Base-by-base conservation (phyloP, 148 eudicot species). In the Fagopyrum homotropicum region DNA sequence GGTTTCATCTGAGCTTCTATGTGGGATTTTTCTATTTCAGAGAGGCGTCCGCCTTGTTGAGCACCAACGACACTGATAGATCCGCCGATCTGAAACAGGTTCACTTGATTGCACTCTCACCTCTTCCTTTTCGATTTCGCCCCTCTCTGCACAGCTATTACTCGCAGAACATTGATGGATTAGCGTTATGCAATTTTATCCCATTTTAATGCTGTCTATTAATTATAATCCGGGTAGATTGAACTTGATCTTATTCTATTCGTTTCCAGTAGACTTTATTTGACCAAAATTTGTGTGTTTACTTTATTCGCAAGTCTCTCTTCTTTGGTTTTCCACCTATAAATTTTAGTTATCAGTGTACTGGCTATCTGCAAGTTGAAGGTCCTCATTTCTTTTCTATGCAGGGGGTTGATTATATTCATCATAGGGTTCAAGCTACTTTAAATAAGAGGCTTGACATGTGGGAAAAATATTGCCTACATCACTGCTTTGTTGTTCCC, bases 381-480 rank as follows among this genome's bases (percentile, higher is more conserved):
- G 63, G 6, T 63, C 46, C 40, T 57, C 26, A 15, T 50, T 9
- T 70, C 48, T 50, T 68, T 56, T 46, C 6, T 72, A 56, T 79
- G 57, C 48, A 93, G 97, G 98, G 97, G 79, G 84, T 85, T 51
- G 76, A 77, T 59, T 73, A 76, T 45, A 45, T 91, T 45, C 85
- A 77, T 17, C 72, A 73, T 73, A 81, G 76, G 80, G 75, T 93
- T 75, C 87, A 83, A 76, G 77, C 81, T 54, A 75, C 82, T 43
- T 82, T 93, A 81, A 87, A 89, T 77, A 82, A 83, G 77, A 83
- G 85, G 50, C 74, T 93, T 77, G 69, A 69, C 40, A 59, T 78
- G 80, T 93, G 98, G 98, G 95, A 93, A 84, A 84, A 82, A 76
- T 93, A 88, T 71, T 89, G 93, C 73, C 85, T 89, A 49, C 80